Percentiles rank a stretch among this genome's conserved stretches.
Conservation (phyloP, 2,329 filamentous ascomycete genomes). For the Davidsoniella eucalypti region DNA sequence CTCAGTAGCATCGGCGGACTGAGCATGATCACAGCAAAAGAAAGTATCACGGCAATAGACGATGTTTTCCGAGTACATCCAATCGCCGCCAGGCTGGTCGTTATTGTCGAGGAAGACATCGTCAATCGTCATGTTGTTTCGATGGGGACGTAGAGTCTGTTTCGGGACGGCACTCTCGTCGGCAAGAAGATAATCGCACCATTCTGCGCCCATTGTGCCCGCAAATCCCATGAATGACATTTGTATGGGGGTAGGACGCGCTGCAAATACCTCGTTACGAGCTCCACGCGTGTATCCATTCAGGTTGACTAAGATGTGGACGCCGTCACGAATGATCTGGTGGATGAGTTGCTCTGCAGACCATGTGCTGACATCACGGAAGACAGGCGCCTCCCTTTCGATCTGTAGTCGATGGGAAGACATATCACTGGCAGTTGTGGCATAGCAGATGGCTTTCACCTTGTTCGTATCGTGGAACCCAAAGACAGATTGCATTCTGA, state of each 20-base stretch:
- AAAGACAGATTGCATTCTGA: slow-evolving; percentile 90
- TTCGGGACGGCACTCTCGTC: slow-evolving; percentile 75
- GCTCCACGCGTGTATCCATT: slow-evolving; percentile 95
- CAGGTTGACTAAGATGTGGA: slow-evolving; percentile 92
- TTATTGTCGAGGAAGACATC: slow-evolving; percentile 53
- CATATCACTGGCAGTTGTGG: slow-evolving; percentile 78
- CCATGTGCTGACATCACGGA: slow-evolving; percentile 79
- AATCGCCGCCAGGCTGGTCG: slow-evolving; percentile 54
- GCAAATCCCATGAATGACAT: slow-evolving; percentile 99
- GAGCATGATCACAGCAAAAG: slow-evolving; percentile 93
- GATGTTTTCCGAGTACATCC: slow-evolving; percentile 95
- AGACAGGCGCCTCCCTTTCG: slow-evolving; percentile 78
- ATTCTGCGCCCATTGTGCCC: slow-evolving; percentile 86
- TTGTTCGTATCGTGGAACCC: slow-evolving; percentile 62
- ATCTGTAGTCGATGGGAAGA: slow-evolving; percentile 86
- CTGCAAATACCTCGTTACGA: slow-evolving; percentile 94
- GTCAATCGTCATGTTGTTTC: slow-evolving; percentile 56
- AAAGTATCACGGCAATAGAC: slow-evolving; percentile 91
- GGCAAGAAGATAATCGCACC: slow-evolving; percentile 94
- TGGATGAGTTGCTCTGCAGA: slow-evolving; percentile 65
- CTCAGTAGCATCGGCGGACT: slow-evolving; percentile 64
- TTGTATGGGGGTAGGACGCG: slow-evolving; percentile 82
- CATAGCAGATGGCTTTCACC: slow-evolving; percentile 84
- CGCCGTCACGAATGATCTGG: slow-evolving; percentile 72
- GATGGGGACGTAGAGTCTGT: slow-evolving; percentile 63